Percentiles rank a stretch among this genome's conserved stretches.
Evolutionary conservation across 176 grass and related monocot genomes (phyloP).

Genomic region (Raddia distichophylla): DNA sequence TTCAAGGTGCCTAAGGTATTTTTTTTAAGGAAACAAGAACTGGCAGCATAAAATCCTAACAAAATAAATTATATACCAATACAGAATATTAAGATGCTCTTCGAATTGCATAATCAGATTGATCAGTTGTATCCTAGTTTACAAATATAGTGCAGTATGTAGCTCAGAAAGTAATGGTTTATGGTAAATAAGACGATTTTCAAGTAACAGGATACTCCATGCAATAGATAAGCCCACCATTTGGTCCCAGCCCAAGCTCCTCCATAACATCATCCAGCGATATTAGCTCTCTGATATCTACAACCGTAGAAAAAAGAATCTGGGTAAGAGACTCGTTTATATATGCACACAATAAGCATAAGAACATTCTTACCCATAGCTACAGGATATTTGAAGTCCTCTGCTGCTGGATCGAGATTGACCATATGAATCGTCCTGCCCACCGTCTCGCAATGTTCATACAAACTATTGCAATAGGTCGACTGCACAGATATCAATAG

Average conservation of each 20-base stretch:
- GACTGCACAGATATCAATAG: conserved; percentile 53
- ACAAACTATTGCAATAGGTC: conserved; percentile 86
- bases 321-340: not conserved
- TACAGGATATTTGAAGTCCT: conserved; percentile 84
- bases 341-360: not conserved
- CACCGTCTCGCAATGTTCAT: conserved; percentile 68
- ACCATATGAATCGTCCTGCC: conserved; percentile 81
- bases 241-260: conserved; percentile 83
- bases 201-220: conserved; percentile 91
- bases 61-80: not conserved
- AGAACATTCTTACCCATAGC: conserved; percentile 51
- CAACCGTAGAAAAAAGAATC: not conserved
- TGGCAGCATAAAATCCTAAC: conserved; percentile 28
- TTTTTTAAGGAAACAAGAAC: conserved; percentile 63
- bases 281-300: conserved; percentile 95
- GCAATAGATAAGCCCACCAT: conserved; percentile 87
- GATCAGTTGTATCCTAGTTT: not conserved
- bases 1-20: conserved; percentile 71
- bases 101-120: not conserved
- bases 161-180: not conserved
- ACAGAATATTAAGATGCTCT: not conserved
- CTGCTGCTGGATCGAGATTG: conserved; percentile 92
- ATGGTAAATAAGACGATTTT: not conserved
- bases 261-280: conserved; percentile 99
- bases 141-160: conserved; percentile 16